Evolutionary conservation across 352 stramenopile species (phyloP).

Genomic region (Pythium myriotylum): DNA sequence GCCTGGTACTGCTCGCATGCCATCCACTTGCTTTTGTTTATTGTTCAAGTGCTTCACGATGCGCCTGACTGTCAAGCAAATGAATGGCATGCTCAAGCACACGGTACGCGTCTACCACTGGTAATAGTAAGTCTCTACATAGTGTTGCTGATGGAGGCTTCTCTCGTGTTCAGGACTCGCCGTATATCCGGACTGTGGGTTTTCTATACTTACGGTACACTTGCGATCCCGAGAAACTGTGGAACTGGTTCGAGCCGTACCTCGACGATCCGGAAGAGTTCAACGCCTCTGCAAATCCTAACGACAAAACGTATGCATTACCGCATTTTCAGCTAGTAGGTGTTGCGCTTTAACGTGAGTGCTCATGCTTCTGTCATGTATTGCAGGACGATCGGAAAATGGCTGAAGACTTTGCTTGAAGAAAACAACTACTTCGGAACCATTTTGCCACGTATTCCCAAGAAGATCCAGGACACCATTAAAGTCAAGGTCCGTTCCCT

Average conservation of each 20-base stretch:
- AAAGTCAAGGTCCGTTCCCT: conserved; percentile 87
- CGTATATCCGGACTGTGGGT: conserved; percentile 95
- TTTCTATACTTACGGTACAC: conserved; percentile 99
- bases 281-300: conserved; percentile 81
- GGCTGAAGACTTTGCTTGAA: conserved; percentile 88
- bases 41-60: conserved; percentile 97
- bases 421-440: conserved; percentile 97
- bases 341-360: too few species aligned
- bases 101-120: conserved; percentile 39
- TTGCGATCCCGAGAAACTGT: conserved; percentile 92
- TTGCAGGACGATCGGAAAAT: conserved; percentile 92
- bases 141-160: background rate
- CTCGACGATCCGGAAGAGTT: conserved; percentile 95
- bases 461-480: conserved; percentile 95
- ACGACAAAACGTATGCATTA: conserved; percentile 67
- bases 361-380: background rate
- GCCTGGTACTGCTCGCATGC: conserved; percentile 87
- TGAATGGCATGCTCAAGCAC: conserved; percentile 94
- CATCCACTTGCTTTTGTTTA: conserved; percentile 96
- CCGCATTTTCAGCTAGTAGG: conserved; percentile 16
- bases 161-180: conserved; percentile 77
- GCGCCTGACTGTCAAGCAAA: conserved; percentile 95
- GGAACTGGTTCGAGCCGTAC: conserved; percentile 95
- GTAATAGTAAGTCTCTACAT: background rate
- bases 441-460: conserved; percentile 95